Base-by-base conservation (phyloP, 2,329 filamentous ascomycete species). In the Rutstroemia sp. region DNA sequence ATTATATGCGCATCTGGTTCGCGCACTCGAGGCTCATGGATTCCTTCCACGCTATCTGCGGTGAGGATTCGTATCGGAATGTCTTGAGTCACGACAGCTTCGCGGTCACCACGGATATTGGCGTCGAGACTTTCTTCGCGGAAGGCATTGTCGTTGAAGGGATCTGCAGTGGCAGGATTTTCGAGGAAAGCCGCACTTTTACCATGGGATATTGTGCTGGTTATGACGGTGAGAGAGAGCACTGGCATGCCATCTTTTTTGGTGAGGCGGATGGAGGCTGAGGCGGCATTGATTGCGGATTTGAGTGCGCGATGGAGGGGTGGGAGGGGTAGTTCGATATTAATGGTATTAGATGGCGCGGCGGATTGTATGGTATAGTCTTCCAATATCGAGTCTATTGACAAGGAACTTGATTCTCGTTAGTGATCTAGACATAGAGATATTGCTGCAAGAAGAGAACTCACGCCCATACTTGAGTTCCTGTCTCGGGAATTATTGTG, bases 1-100 rank as follows among this genome's bases (percentile, higher is more conserved):
- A 91, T 85, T 67, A 99, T 95, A 72, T 97, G 88, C 2, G 96
- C 92, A 67, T 97, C 94, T 41, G 92, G 90, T 65, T 96, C 91
- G 58, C 90, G 86, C 58, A 92, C 90, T 59, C 86, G 85, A 14
- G 94, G 94, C 74, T 99, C 92, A 74, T 95, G 90, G 60, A 97
- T 85, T n/a, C 85, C 88, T 67, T 94, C 88, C n/a, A 97, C 90
- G 0, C 83, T 87, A 52, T 87, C 83, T 2, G 89, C 85, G 57
- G 89, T 85, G 9, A 99, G 80, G 1, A 99, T 91, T 18, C 92
- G 86, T 45, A 97, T 87, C n/a, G 94, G 94, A 41, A 99, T 88
- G 72, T 97, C 91, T 69, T 99, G 94, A 0, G 91, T 96, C 67
- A 99, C 88, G 65, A 95, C 80, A 61, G 94, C 95, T 71, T 96